Base-by-base conservation (phyloP, 768 basidiomycete species). In the Lentinula edodes region DNA sequence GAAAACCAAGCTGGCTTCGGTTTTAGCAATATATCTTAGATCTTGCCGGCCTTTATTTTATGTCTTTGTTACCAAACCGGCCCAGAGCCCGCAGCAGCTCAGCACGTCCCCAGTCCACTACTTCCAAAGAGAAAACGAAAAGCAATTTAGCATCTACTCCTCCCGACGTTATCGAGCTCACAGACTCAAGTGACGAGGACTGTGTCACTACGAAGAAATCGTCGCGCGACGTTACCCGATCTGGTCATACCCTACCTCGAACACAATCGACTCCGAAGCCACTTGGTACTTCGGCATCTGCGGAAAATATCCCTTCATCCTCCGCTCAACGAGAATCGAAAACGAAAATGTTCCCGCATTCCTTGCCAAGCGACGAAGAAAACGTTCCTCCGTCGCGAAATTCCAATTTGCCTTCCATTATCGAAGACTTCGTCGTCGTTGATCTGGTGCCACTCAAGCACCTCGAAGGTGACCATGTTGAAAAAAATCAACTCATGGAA, bases 141-240 rank as follows among this genome's bases (percentile, higher is more conserved):
- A 51, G n/a, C 58, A 51, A 51, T 41, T 10, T 34, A 20, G 36
- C 36, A 18, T 32, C 48, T 16, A 23, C 23, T 12, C 10, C 23
- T 32, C 32, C 57, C 32, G 41, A 36, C 28, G 71, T 83, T 28
- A 82, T 85, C 62, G 83, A 83, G 64, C 71, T 85, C 63, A 75
- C 79, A 1, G 83, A 86, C 66, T 80, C 81, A 51, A 68, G 71
- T 55, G 82, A 80, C 32, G 55, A 55, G 6, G 54, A 61, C 58
- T 60, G 12, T 12, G 7, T 35, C 39, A 15, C 3, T 32, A 3
- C 32, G 6, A 46, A 43, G 23, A 41, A 52, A 20, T 64, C 10
- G 52, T 4, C 61, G 6, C 48, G 55, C 28, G 43, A 28, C 16
- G 20, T 38, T 39, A 52, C 64, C 23, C 23, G 36, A 16, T 48